phyloP scores from a whole-genome alignment of 768 basidiomycete species.

The Mycena epipterygia region DNA sequence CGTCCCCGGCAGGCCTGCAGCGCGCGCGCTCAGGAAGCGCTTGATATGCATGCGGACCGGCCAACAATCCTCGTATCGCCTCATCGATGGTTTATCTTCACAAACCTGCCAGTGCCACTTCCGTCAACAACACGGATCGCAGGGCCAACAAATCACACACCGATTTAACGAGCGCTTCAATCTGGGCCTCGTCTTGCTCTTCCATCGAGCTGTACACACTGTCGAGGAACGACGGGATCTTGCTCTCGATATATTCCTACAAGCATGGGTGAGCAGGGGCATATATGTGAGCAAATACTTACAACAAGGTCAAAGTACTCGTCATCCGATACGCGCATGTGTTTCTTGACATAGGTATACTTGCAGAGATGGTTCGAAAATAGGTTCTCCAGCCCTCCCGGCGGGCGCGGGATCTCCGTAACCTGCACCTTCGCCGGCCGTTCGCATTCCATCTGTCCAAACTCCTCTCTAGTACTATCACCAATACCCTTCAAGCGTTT shows the following conservation, averaged over 20 bases:
- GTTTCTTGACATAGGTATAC: not conserved
- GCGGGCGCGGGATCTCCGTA: not conserved
- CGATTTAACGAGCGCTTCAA: not conserved
- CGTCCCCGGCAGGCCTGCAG: not conserved
- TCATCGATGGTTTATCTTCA: not conserved
- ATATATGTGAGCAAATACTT: not conserved
- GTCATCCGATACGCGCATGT: not conserved
- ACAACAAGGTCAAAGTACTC: slow-evolving; percentile 21
- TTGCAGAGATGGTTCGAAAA: not conserved
- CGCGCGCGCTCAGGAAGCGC: not conserved
- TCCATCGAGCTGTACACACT: not conserved
- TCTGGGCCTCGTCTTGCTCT: slow-evolving; percentile 1
- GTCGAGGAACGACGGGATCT: not conserved
- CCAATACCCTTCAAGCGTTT: too few species aligned
- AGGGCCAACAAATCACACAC: not conserved
- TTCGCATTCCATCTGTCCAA: too few species aligned
- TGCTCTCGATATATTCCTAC: slow-evolving; percentile 1
- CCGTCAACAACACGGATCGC: too few species aligned
- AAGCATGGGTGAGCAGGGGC: not conserved
- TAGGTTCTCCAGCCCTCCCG: not conserved
- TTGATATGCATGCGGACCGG: not conserved
- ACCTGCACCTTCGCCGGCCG: not conserved
- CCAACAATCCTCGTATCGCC: not conserved
- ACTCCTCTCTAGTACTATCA: too few species aligned
- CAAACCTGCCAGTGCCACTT: not conserved